These are phyloP conservation scores for Fraxinus velutina DNA, from an alignment of 305 asterid species.

Conservation along the genomic window DNA sequence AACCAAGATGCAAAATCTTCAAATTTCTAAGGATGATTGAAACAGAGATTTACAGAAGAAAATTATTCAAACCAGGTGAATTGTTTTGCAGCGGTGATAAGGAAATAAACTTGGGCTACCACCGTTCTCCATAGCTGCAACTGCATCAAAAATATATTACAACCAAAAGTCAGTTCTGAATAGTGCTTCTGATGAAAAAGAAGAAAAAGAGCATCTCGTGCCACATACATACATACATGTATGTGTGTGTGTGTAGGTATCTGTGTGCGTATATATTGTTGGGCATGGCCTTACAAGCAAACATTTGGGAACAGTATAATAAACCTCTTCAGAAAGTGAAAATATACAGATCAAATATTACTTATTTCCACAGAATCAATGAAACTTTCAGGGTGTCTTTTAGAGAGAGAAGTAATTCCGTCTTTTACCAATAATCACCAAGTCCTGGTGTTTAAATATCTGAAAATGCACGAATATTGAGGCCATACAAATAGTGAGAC, in stretches of 20 bases:
- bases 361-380: background rate
- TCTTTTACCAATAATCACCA: background rate
- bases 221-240: background rate
- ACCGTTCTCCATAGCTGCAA: slow-evolving; percentile 58
- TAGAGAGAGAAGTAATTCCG: background rate
- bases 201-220: background rate
- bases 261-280: background rate
- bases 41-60: slow-evolving; percentile 28
- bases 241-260: background rate
- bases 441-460: background rate
- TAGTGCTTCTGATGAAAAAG: background rate
- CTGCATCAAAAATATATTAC: slow-evolving; percentile 21
- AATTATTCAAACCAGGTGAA: slow-evolving; percentile 80
- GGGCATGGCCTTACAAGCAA: background rate
- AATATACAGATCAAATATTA: background rate
- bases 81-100: slow-evolving; percentile 79
- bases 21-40: slow-evolving; percentile 32
- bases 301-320: background rate
- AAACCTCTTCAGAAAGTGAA: background rate
- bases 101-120: slow-evolving; percentile 68
- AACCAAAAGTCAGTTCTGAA: background rate
- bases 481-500: background rate
- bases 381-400: background rate
- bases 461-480: background rate
- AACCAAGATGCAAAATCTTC: slow-evolving; percentile 36